Evolutionary conservation across 352 stramenopile genomes (phyloP).

Genomic region (Phytophthora fragariaefolia): DNA sequence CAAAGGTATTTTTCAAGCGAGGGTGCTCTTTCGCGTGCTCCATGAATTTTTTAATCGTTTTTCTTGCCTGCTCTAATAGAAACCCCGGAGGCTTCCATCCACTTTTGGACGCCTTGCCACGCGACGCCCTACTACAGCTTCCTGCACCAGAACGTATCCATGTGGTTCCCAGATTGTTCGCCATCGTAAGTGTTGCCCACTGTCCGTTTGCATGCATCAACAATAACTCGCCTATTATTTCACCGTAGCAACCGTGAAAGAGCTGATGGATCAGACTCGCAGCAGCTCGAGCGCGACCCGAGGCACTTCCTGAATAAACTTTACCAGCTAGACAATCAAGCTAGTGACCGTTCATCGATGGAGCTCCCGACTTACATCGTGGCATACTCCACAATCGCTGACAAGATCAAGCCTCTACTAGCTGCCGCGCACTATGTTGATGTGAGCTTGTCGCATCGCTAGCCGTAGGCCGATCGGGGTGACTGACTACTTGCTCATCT

Average conservation of each 20-base stretch:
- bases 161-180: constrained; percentile 90
- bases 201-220: not conserved
- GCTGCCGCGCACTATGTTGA: constrained; percentile 51
- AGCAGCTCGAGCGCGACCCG: constrained; percentile 67
- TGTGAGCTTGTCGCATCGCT: constrained; percentile 34
- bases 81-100: constrained; percentile 57
- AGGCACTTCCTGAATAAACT: constrained; percentile 56
- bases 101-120: constrained; percentile 89
- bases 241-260: constrained; percentile 61
- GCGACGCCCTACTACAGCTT: constrained; percentile 90
- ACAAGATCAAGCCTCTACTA: constrained; percentile 59
- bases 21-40: not conserved
- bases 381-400: constrained; percentile 62
- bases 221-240: not conserved
- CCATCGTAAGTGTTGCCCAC: constrained; percentile 52
- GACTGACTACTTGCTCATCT: constrained; percentile 9
- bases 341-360: constrained; percentile 25
- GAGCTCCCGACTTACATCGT: constrained; percentile 71
- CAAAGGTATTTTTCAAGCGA: constrained; percentile 59
- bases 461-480: not conserved
- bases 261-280: constrained; percentile 65
- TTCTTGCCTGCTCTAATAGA: constrained; percentile 19
- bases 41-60: not conserved
- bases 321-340: constrained; percentile 50
- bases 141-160: constrained; percentile 80